phyloP scores from a whole-genome alignment of 2,329 filamentous ascomycete species.

The Pyrenochaeta sp. region DNA sequence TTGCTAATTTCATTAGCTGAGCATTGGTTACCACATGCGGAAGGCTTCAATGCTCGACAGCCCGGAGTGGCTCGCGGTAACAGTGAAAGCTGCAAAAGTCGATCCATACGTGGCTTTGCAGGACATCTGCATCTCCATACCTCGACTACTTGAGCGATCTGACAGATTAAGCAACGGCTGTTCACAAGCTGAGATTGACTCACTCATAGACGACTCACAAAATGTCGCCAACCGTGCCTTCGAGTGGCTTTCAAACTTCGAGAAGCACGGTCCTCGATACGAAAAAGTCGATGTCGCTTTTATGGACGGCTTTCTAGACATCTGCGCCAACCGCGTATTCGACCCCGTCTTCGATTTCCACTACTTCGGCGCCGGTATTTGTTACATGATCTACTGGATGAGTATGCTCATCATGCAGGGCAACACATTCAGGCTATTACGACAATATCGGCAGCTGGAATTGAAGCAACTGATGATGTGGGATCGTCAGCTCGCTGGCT shows the following conservation, averaged over 20 bases:
- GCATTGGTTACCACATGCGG: constrained; percentile 45
- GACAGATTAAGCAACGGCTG: constrained; percentile 25
- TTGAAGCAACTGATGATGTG: constrained; percentile 42
- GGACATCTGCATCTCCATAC: constrained; percentile 45
- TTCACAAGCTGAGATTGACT: constrained; percentile 26
- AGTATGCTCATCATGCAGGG: constrained; percentile 46
- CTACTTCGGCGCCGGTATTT: constrained; percentile 43
- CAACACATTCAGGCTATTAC: constrained; percentile 43
- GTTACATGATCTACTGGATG: constrained; percentile 49
- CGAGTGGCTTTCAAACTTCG: constrained; percentile 42
- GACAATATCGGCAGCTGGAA: constrained; percentile 33
- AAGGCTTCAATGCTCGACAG: constrained; percentile 46
- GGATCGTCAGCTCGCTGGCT: constrained; percentile 40
- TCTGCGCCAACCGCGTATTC: constrained; percentile 37
- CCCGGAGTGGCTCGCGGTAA: constrained; percentile 44
- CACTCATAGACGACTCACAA: constrained; percentile 37
- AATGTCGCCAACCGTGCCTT: constrained; percentile 34
- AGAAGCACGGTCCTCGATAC: constrained; percentile 41
- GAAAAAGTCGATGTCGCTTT: constrained; percentile 29
- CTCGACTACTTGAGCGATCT: constrained; percentile 45
- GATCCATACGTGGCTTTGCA: constrained; percentile 45
- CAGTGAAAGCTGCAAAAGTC: constrained; percentile 36
- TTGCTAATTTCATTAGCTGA: constrained; percentile 34
- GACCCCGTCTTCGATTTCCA: constrained; percentile 42
- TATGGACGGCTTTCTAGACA: constrained; percentile 38